These are phyloP conservation scores for Acanthamoeba sp. DNA, from an alignment of 208 protist species.

Conservation along the genomic window DNA sequence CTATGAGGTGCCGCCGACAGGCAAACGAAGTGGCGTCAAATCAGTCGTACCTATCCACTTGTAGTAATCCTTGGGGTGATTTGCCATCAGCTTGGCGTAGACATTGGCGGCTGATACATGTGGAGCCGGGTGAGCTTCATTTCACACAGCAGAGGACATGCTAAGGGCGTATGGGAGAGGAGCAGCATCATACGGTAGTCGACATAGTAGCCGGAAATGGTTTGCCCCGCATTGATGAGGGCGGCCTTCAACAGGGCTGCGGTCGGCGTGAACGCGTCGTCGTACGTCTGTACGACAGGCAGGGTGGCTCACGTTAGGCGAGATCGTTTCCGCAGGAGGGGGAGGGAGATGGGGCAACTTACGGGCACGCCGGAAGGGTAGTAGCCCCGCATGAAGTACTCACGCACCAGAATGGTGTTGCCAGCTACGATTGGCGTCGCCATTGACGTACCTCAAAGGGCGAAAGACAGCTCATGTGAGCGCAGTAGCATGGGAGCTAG, in stretches of 20 bases:
- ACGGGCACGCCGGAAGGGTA: constrained; percentile 51
- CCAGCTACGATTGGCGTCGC: constrained; percentile 6
- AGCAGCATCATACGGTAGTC: not conserved
- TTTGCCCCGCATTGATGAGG: constrained; percentile 62
- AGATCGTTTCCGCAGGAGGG: not conserved
- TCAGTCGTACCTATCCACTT: constrained; percentile 19
- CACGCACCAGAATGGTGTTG: not conserved
- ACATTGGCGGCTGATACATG: not conserved
- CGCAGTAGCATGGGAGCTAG: not conserved
- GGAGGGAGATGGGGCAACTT: not conserved
- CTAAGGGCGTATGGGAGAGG: too few relatives aligned
- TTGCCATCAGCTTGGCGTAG: not conserved
- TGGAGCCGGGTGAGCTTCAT: too few relatives aligned
- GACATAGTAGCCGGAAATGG: constrained; percentile 56
- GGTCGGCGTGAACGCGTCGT: not conserved
- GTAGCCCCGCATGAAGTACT: constrained; percentile 60
- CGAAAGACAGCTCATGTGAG: not conserved
- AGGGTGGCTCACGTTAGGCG: not conserved
- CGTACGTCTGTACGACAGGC: not conserved
- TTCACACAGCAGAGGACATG: too few relatives aligned
- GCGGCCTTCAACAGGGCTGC: constrained; percentile 20
- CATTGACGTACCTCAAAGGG: constrained; percentile 29
- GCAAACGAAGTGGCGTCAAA: too few relatives aligned
- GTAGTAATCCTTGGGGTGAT: not conserved
- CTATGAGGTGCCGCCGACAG: not conserved